Base-by-base conservation (phyloP, 768 basidiomycete species). In the Rhodotorula babjevae region DNA sequence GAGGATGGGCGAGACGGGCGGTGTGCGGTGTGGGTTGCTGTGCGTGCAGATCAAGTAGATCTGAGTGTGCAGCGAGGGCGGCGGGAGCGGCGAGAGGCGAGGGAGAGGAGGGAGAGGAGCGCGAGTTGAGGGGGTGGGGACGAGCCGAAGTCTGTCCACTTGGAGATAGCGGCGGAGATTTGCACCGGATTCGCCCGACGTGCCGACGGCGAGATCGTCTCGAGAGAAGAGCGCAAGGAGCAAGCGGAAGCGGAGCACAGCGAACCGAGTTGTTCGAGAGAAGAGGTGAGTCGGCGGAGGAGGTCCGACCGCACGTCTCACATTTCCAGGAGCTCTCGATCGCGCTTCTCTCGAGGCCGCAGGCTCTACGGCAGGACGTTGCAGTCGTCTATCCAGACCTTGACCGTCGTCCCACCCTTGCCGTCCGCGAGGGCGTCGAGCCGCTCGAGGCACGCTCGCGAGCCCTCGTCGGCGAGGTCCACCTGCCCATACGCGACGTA, bases 401-500 rank as follows among this genome's bases (percentile, higher is more conserved):
- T 79, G 61, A 78, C 57, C 21, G 10, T 47, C 61, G 80, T 76
- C 11, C 71, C 77, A 15, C 83, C 84, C 49, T 82, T 81, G 16
- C 78, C 78, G 33, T 80, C 78, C 15, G 80, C 84, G 0, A 79
- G 81, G 11, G 78, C 80, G 63, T 81, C 78, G 46, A 84, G 78
- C 36, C 77, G 79, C 29, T 81, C 80, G 42, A 85, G 76, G 0
- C 82, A 79, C 10, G 80, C 80, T 65, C 77, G 55, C 12, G 69
- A 76, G 16, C 79, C 82, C 5, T 78, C 79, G 52, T 78, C 78
- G 16, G 47, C 16, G 19, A 68, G 63, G 60, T 75, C 73, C 46
- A 84, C 72, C 64, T 81, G 77, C 11, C 83, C 85, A 72, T 84
- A 86, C 10, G 82, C 81, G 63, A 84, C 84, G 69, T 85, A 85